These are phyloP conservation scores for Stagonosporopsis chrysanthemi DNA, from an alignment of 2,329 filamentous ascomycete genomes.

Conservation along the genomic window DNA sequence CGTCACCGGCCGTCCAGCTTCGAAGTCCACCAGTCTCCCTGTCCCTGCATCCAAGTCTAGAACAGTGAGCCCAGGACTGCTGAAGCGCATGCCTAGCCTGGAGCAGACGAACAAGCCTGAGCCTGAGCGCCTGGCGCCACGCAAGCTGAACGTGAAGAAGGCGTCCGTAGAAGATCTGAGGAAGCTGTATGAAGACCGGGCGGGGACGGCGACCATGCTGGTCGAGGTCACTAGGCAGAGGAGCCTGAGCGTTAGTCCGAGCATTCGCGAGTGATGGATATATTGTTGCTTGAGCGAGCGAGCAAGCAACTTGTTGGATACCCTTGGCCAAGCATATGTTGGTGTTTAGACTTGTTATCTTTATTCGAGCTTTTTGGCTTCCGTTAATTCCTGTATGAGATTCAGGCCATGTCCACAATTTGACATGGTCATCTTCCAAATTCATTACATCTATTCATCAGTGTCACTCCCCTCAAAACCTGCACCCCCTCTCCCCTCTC, in stretches of 20 bases:
- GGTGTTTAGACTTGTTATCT: not conserved
- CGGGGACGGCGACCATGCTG: conserved; percentile 49
- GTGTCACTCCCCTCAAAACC: not conserved
- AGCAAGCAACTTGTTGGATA: not conserved
- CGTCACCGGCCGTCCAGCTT: conserved; percentile 34
- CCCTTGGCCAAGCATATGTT: not conserved
- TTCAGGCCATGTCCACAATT: not conserved
- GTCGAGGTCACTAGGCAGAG: conserved; percentile 24
- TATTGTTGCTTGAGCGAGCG: not conserved
- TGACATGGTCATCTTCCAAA: not conserved
- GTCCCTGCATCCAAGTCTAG: conserved; percentile 39
- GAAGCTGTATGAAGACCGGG: conserved; percentile 58
- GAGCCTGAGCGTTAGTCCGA: conserved; percentile 15
- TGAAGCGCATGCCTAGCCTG: conserved; percentile 57
- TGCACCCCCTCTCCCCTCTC: not conserved
- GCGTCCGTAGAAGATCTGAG: conserved; percentile 57
- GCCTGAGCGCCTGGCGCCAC: conserved; percentile 33
- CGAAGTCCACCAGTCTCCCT: conserved; percentile 42
- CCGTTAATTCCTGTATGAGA: too few species aligned
- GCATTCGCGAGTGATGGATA: conserved; percentile 9
- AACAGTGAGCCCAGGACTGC: conserved; percentile 52
- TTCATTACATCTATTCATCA: not conserved
- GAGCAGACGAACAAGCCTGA: conserved; percentile 38
- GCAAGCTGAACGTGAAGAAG: conserved; percentile 54
- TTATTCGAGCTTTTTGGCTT: not conserved